phyloP scores from a whole-genome alignment of 345 rosid genomes.

The Moricandia arvensis region DNA sequence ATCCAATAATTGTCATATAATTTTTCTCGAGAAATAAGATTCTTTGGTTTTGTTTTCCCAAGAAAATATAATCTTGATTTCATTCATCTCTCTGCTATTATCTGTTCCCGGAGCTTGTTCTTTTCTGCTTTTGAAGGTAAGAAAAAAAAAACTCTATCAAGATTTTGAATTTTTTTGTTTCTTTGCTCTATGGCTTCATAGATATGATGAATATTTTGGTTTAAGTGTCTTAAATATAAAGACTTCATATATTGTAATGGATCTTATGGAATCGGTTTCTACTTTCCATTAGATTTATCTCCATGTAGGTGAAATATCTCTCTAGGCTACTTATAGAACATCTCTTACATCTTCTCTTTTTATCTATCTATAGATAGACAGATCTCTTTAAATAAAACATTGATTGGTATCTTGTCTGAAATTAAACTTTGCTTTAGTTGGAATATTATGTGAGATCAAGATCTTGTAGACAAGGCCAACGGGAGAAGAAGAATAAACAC shows the following conservation, averaged over 20 bases:
- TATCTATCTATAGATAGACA: constrained; percentile 12
- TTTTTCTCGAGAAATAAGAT: constrained; percentile 28
- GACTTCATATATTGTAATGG: not conserved
- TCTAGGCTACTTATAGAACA: constrained; percentile 23
- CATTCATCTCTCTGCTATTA: constrained; percentile 20
- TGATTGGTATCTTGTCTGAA: constrained; percentile 23
- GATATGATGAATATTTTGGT: constrained; percentile 25
- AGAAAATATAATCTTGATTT: constrained; percentile 20
- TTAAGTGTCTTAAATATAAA: constrained; percentile 14
- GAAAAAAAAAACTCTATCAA: not conserved
- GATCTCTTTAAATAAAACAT: constrained; percentile 29
- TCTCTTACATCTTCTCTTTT: constrained; percentile 3
- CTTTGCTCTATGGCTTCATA: not conserved
- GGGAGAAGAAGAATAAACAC: not conserved
- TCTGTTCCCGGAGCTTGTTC: constrained; percentile 26
- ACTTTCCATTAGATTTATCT: constrained; percentile 17
- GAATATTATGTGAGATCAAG: constrained; percentile 28
- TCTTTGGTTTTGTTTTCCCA: constrained; percentile 25
- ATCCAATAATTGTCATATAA: constrained; percentile 39
- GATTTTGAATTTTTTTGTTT: too few species aligned
- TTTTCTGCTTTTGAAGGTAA: constrained; percentile 30
- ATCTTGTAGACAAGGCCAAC: constrained; percentile 22
- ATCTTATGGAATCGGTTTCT: constrained; percentile 25
- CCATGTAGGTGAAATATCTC: not conserved
- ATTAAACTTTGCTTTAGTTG: constrained; percentile 6